These are phyloP conservation scores for Gossypium sturtianum DNA, from an alignment of 345 rosid species.

Conservation along the genomic window DNA sequence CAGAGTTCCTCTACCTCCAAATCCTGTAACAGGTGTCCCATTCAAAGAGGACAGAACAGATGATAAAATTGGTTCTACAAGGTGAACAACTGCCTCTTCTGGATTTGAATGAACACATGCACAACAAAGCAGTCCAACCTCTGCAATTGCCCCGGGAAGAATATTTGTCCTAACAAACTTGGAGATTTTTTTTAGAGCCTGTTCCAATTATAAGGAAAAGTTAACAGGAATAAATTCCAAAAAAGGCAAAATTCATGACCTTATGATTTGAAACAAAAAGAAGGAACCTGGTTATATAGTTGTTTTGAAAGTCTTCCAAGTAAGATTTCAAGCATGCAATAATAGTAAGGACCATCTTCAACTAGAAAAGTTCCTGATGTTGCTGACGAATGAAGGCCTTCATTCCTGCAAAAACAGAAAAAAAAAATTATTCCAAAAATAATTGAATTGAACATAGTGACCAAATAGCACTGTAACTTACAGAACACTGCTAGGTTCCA, in stretches of 20 bases:
- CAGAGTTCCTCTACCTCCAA: constrained; percentile 67
- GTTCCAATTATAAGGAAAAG: constrained; percentile 21
- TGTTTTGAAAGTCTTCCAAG: constrained; percentile 87
- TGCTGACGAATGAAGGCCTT: constrained; percentile 85
- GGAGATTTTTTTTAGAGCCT: constrained; percentile 94
- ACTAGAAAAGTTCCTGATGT: constrained; percentile 94
- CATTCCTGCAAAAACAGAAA: constrained; percentile 54
- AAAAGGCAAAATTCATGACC: not conserved
- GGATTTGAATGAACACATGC: constrained; percentile 96
- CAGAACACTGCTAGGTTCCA: constrained; percentile 91
- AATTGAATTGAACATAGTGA: not conserved
- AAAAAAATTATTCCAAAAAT: not conserved
- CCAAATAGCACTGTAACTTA: constrained; percentile 36
- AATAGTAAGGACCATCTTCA: constrained; percentile 95
- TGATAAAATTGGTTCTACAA: constrained; percentile 80
- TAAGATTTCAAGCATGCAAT: constrained; percentile 96
- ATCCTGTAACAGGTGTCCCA: constrained; percentile 86
- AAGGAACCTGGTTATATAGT: constrained; percentile 69
- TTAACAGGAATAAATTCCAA: constrained; percentile 4
- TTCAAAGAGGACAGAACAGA: constrained; percentile 77
- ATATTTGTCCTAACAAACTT: constrained; percentile 87
- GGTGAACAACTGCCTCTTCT: constrained; percentile 75
- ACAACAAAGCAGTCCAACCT: constrained; percentile 97
- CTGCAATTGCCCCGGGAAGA: constrained; percentile 99
- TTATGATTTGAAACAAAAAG: constrained; percentile 17